Conservation (phyloP, 2,329 filamentous ascomycete genomes). For the Ophiocordyceps camponoti-rufipedis region DNA sequence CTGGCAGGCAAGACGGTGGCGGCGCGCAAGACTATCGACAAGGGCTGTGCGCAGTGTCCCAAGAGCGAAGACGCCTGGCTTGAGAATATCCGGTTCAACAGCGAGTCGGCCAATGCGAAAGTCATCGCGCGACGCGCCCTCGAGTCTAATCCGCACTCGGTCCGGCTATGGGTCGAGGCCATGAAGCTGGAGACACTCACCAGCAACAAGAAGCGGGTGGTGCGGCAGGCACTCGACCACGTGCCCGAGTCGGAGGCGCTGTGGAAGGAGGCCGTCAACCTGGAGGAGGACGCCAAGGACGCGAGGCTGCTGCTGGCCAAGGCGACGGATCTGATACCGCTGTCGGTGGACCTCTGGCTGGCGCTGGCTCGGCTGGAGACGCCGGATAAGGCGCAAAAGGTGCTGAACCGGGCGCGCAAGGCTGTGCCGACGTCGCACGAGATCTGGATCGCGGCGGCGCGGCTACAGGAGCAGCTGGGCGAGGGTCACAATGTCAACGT, state of each 20-base stretch:
- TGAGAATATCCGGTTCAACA: slow-evolving; percentile 81
- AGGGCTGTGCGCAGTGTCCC: slow-evolving; percentile 78
- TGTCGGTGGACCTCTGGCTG: slow-evolving; percentile 89
- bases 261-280: slow-evolving; percentile 96
- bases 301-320: slow-evolving; percentile 80
- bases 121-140: slow-evolving; percentile 89
- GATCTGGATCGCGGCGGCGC: slow-evolving; percentile 89
- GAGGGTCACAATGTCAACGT: slow-evolving; percentile 67
- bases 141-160: slow-evolving; percentile 75
- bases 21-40: slow-evolving; percentile 71
- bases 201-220: slow-evolving; percentile 78
- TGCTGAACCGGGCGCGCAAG: slow-evolving; percentile 88
- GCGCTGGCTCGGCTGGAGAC: slow-evolving; percentile 79
- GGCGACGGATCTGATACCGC: slow-evolving; percentile 84
- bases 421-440: slow-evolving; percentile 85
- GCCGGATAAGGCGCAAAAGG: slow-evolving; percentile 81
- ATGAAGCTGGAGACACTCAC: slow-evolving; percentile 78
- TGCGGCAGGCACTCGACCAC: slow-evolving; percentile 78
- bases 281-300: slow-evolving; percentile 80
- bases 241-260: slow-evolving; percentile 86
- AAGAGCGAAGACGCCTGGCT: slow-evolving; percentile 93
- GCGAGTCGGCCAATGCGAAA: slow-evolving; percentile 77
- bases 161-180: slow-evolving; percentile 83
- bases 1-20: slow-evolving; percentile 81
- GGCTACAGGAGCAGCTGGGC: slow-evolving; percentile 75